Percentiles rank a stretch among this genome's conserved stretches.
These are phyloP conservation scores for Trichopus zeylanicus DNA, from an alignment of 116 monocot genomes.

Conservation along the genomic window DNA sequence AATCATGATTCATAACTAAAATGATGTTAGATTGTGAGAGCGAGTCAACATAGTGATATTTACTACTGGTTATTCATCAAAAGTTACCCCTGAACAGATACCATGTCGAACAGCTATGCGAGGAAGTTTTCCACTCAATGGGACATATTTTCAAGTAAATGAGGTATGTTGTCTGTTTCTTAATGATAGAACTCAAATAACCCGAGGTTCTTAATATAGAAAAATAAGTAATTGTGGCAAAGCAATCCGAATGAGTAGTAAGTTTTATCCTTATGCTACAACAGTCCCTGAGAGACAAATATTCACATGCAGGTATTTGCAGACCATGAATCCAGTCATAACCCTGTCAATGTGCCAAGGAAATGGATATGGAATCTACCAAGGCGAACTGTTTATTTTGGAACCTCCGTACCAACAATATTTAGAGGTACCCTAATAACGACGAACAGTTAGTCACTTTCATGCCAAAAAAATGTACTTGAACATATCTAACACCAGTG, in stretches of 20 bases:
- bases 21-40: too few relatives aligned
- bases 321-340: constrained; percentile 75
- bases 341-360: constrained; percentile 72
- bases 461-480: too few relatives aligned
- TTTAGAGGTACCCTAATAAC: constrained; percentile 71
- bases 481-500: not conserved
- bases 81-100: constrained; percentile 46
- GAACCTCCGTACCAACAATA: constrained; percentile 90
- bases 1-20: too few relatives aligned
- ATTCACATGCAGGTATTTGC: constrained; percentile 81
- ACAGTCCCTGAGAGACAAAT: not conserved
- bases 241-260: too few relatives aligned
- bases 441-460: not conserved
- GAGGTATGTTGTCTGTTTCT: constrained; percentile 42
- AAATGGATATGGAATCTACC: constrained; percentile 86
- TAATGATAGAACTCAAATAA: too few relatives aligned
- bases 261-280: too few relatives aligned
- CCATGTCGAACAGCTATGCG: constrained; percentile 94
- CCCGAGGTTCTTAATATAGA: too few relatives aligned
- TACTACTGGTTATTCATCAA: not conserved
- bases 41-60: not conserved
- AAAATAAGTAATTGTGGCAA: too few relatives aligned
- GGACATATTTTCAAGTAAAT: constrained; percentile 99
- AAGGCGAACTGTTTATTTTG: constrained; percentile 91
- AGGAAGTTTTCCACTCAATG: constrained; percentile 97